Percentiles rank a stretch among this genome's conserved stretches.
Evolutionary conservation across 2,329 filamentous ascomycete genomes (phyloP).

Genomic region (Hypoxylon sp.): DNA sequence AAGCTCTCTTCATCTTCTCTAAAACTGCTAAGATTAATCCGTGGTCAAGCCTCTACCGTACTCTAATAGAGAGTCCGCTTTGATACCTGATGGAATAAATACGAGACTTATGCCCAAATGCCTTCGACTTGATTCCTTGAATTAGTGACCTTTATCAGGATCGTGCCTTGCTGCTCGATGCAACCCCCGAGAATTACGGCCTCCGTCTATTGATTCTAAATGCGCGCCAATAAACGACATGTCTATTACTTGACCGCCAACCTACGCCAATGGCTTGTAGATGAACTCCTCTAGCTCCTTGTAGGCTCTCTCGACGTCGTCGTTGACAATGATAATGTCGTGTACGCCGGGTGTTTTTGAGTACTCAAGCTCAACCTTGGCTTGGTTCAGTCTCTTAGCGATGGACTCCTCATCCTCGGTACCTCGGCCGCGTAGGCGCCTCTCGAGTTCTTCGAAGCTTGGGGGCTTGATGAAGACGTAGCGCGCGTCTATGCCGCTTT

Average conservation of each 20-base stretch:
- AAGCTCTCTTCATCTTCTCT: conserved; percentile 55
- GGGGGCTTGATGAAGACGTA: conserved; percentile 91
- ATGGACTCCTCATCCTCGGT: conserved; percentile 84
- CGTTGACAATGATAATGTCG: conserved; percentile 75
- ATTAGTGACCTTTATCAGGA: conserved; percentile 24
- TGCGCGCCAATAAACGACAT: conserved; percentile 4
- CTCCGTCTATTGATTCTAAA: conserved; percentile 22
- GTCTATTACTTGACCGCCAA: not conserved
- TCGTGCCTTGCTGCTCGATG: conserved; percentile 13
- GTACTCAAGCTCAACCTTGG: conserved; percentile 80
- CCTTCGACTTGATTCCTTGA: conserved; percentile 16
- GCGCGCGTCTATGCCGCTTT: conserved; percentile 77
- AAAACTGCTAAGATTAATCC: conserved; percentile 55
- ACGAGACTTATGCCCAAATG: conserved; percentile 46
- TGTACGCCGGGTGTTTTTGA: conserved; percentile 75
- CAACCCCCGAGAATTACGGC: conserved; percentile 4
- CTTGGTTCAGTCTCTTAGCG: conserved; percentile 76
- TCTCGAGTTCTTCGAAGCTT: conserved; percentile 78
- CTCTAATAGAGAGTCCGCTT: conserved; percentile 54
- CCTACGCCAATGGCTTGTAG: conserved; percentile 53
- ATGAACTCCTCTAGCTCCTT: conserved; percentile 65
- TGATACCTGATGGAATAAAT: conserved; percentile 58
- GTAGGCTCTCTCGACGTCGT: conserved; percentile 66
- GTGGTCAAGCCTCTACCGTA: conserved; percentile 53
- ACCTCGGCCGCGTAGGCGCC: conserved; percentile 77